Evolutionary conservation across 176 grass and related monocot species (phyloP).

Genomic region (Oryza coarctata): DNA sequence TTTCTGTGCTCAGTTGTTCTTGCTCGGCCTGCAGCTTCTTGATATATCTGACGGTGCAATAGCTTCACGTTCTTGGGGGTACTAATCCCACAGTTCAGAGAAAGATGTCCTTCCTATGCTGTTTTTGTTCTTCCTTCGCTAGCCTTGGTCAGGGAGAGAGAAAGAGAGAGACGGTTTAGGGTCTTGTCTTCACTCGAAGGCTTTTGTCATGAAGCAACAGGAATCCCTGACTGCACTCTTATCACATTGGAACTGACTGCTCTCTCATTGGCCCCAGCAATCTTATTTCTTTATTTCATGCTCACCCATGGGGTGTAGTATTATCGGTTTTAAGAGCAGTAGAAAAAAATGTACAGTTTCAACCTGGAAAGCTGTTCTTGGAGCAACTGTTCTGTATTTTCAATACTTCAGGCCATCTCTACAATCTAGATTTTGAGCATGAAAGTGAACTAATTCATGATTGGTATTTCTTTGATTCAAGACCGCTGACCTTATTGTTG

Average conservation of each 20-base stretch:
- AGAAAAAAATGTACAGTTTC: constrained; percentile 7
- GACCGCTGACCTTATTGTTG: neutral
- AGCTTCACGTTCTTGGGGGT: constrained; percentile 27
- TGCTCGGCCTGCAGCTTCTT: constrained; percentile 35
- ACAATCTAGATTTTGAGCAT: constrained; percentile 17
- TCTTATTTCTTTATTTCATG: constrained; percentile 41
- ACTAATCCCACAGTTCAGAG: constrained; percentile 36
- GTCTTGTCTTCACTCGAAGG: constrained; percentile 48
- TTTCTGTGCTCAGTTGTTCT: constrained; percentile 17
- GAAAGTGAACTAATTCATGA: neutral
- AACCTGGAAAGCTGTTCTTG: neutral
- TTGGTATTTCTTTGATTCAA: neutral
- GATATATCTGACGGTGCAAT: constrained; percentile 27
- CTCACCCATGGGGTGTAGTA: neutral
- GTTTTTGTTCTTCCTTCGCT: constrained; percentile 23
- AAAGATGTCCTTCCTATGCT: constrained; percentile 39
- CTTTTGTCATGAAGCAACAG: constrained; percentile 51
- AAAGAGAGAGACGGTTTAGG: constrained; percentile 5
- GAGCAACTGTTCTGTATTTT: neutral
- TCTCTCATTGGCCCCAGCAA: constrained; percentile 31
- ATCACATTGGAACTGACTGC: constrained; percentile 57
- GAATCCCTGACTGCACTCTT: constrained; percentile 51
- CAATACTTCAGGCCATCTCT: neutral
- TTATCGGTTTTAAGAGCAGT: neutral
- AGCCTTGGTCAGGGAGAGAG: neutral